Evolutionary conservation across 2,329 filamentous ascomycete genomes (phyloP).

Genomic region (Septoria linicola): DNA sequence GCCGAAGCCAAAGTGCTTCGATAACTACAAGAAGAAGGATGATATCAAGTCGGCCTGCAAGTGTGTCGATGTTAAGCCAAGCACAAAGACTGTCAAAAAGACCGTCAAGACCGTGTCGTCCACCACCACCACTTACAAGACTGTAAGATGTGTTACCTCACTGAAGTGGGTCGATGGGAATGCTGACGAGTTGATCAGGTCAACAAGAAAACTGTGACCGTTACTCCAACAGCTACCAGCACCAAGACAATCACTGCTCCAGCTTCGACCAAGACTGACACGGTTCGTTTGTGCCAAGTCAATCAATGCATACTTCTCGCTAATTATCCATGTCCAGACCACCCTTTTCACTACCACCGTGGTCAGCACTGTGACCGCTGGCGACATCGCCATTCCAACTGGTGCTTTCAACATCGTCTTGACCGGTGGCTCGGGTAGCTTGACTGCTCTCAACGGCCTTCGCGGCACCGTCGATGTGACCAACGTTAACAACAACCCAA

Average conservation of each 20-base stretch:
- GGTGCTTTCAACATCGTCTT: slow-evolving; percentile 8
- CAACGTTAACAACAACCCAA: background rate
- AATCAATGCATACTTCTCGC: background rate
- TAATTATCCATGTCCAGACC: background rate
- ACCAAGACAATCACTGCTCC: background rate
- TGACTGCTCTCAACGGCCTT: background rate
- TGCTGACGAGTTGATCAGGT: background rate
- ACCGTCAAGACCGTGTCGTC: background rate
- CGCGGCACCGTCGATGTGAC: background rate
- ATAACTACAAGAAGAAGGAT: background rate
- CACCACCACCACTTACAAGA: slow-evolving; percentile 1
- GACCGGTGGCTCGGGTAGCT: background rate
- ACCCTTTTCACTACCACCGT: background rate
- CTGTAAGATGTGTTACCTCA: background rate
- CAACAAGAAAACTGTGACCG: background rate
- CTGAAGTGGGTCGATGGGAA: too few species aligned
- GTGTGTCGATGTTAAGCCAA: background rate
- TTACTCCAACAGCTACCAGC: background rate
- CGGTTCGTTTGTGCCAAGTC: background rate
- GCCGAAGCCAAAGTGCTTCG: slow-evolving; percentile 4
- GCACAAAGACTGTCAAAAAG: background rate
- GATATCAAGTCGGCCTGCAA: slow-evolving; percentile 8
- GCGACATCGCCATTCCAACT: background rate
- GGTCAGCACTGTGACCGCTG: background rate
- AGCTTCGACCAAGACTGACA: background rate